These are phyloP conservation scores for Chalciporus chontae DNA, from an alignment of 768 basidiomycete genomes.

Conservation along the genomic window DNA sequence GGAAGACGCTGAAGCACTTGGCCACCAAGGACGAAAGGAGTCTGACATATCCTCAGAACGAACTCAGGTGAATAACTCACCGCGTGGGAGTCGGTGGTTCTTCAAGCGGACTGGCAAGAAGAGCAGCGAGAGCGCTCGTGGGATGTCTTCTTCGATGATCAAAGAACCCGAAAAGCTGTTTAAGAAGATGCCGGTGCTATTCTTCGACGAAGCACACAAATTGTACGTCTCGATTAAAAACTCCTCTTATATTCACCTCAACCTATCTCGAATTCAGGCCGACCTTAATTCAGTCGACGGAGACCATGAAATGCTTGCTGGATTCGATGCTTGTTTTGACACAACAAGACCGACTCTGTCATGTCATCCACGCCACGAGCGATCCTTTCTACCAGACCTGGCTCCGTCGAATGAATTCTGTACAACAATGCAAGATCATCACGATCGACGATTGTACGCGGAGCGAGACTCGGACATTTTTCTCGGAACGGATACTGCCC, in stretches of 20 bases:
- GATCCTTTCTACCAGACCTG: conserved; percentile 85
- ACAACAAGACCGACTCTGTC: conserved; percentile 82
- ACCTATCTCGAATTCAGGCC: conserved; percentile 43
- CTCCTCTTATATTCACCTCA: background rate
- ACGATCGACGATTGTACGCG: conserved; percentile 80
- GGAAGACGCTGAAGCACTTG: conserved; percentile 25
- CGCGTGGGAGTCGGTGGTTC: conserved; percentile 28
- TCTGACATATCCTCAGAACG: conserved; percentile 37
- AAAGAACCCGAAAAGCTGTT: conserved; percentile 34
- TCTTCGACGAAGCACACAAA: conserved; percentile 86
- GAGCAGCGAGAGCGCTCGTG: conserved; percentile 27
- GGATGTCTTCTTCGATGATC: conserved; percentile 29
- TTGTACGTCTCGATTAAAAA: conserved; percentile 42
- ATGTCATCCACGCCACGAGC: conserved; percentile 78
- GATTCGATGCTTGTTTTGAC: conserved; percentile 86
- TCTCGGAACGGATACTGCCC: conserved; percentile 60
- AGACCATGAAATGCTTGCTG: conserved; percentile 80
- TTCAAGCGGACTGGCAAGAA: conserved; percentile 25
- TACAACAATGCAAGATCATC: conserved; percentile 84
- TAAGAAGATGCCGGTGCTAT: conserved; percentile 78
- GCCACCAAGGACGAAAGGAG: conserved; percentile 26
- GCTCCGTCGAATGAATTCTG: conserved; percentile 74
- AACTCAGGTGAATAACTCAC: conserved; percentile 38
- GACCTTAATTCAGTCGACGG: conserved; percentile 68
- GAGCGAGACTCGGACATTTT: conserved; percentile 64